Evolutionary conservation across 805 yeast genomes (phyloP).

Genomic region (Candida maris): DNA sequence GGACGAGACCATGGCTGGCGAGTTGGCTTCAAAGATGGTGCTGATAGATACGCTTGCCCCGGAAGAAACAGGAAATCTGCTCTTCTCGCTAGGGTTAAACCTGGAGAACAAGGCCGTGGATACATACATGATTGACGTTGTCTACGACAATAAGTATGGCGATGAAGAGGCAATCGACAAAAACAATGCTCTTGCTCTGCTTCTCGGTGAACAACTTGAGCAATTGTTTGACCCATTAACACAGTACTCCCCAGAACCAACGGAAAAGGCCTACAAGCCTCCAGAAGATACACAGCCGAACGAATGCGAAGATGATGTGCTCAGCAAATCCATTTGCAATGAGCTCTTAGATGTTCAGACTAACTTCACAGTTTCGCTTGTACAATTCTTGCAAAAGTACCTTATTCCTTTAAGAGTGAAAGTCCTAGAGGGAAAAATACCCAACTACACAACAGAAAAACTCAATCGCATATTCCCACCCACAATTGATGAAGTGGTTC

Average conservation of each 20-base stretch:
- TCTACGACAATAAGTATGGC: constrained; percentile 45
- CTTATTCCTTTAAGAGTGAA: constrained; percentile 73
- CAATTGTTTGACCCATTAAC: constrained; percentile 84
- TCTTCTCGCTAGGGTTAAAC: constrained; percentile 55
- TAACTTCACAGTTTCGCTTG: constrained; percentile 66
- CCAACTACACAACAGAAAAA: constrained; percentile 54
- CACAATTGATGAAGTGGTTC: constrained; percentile 88
- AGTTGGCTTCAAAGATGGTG: constrained; percentile 62
- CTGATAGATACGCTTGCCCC: constrained; percentile 54
- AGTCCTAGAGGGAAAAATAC: constrained; percentile 54
- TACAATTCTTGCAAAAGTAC: constrained; percentile 71
- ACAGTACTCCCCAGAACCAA: constrained; percentile 88
- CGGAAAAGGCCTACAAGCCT: constrained; percentile 65
- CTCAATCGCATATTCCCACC: constrained; percentile 87
- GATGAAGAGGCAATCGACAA: constrained; percentile 36
- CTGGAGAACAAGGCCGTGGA: constrained; percentile 42
- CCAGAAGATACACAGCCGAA: constrained; percentile 36
- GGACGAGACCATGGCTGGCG: constrained; percentile 88
- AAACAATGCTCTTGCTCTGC: constrained; percentile 72
- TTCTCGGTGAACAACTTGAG: constrained; percentile 82
- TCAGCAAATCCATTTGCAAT: constrained; percentile 51
- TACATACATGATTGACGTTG: constrained; percentile 66
- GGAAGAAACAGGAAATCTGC: constrained; percentile 48
- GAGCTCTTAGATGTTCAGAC: constrained; percentile 74
- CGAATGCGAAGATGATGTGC: constrained; percentile 28